Evolutionary conservation across 495 filamentous ascomycete genomes (phyloP).

Genomic region (Staphylotrichum longicolle): DNA sequence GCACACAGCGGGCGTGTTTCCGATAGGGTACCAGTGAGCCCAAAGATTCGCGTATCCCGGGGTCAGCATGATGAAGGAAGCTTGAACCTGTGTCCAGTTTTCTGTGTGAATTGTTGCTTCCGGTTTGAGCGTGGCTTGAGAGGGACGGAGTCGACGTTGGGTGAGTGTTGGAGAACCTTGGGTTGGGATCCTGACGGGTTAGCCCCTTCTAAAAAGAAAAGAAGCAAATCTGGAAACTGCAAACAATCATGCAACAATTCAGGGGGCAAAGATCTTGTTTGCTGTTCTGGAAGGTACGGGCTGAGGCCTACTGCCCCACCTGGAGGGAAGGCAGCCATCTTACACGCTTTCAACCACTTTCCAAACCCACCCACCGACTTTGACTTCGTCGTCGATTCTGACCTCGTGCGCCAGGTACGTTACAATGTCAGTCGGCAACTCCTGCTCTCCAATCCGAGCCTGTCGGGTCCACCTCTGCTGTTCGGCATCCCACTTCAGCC

Average conservation of each 20-base stretch:
- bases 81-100: too few species aligned
- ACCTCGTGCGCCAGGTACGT: slow-evolving; percentile 18
- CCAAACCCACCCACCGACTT: slow-evolving; percentile 22
- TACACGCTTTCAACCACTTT: slow-evolving; percentile 26
- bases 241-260: too few species aligned
- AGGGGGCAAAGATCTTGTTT: background rate
- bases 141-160: too few species aligned
- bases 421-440: slow-evolving; percentile 20
- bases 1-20: slow-evolving; percentile 33
- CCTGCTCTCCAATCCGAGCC: slow-evolving; percentile 22
- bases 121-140: too few species aligned
- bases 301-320: background rate
- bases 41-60: background rate
- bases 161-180: too few species aligned
- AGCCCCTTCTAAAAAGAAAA: too few species aligned
- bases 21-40: slow-evolving; percentile 24
- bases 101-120: too few species aligned
- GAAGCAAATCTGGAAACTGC: too few species aligned
- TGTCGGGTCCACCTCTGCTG: slow-evolving; percentile 20
- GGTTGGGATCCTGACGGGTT: too few species aligned
- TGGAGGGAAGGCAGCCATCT: background rate
- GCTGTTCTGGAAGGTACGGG: background rate
- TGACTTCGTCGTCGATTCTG: slow-evolving; percentile 17
- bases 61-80: background rate
- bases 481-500: slow-evolving; percentile 41